These are phyloP conservation scores for Ophioceras dolichostomum DNA, from an alignment of 2,329 filamentous ascomycete species.

Conservation along the genomic window DNA sequence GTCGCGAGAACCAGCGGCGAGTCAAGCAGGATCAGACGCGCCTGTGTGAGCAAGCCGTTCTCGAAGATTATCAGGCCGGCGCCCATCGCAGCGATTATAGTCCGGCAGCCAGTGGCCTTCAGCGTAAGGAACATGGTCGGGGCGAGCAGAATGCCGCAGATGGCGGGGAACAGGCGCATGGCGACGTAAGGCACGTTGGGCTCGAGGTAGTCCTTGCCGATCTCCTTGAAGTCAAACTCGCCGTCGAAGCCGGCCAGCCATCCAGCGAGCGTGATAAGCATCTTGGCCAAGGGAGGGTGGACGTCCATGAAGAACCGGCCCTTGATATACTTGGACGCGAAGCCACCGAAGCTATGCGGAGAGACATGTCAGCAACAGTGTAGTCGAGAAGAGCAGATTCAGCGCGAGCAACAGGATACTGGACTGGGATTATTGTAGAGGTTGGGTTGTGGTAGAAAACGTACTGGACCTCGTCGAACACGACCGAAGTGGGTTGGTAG, in stretches of 20 bases:
- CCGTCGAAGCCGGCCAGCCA: constrained; percentile 94
- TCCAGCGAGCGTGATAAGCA: constrained; percentile 88
- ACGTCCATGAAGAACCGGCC: constrained; percentile 99
- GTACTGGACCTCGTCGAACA: constrained; percentile 98
- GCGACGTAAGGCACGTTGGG: constrained; percentile 92
- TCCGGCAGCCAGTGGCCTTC: constrained; percentile 82
- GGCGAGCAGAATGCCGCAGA: constrained; percentile 78
- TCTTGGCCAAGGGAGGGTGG: constrained; percentile 93
- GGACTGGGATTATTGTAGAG: too few species aligned
- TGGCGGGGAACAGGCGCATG: constrained; percentile 86
- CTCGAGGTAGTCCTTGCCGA: constrained; percentile 96
- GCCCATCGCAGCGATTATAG: constrained; percentile 71
- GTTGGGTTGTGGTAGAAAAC: too few species aligned
- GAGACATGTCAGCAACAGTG: constrained; percentile 7
- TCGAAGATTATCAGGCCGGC: constrained; percentile 86
- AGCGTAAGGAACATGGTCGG: constrained; percentile 91
- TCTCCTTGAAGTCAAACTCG: constrained; percentile 97
- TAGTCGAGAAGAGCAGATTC: not conserved
- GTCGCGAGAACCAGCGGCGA: constrained; percentile 90
- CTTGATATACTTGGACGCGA: constrained; percentile 98
- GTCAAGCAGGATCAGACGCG: constrained; percentile 88
- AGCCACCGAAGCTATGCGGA: constrained; percentile 73
- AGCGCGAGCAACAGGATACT: too few species aligned
- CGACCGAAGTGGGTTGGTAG: constrained; percentile 90
- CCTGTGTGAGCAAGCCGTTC: constrained; percentile 91